Conservation (phyloP, 1,284 basidiomycete genomes). For the Violaceomyces palustris region DNA sequence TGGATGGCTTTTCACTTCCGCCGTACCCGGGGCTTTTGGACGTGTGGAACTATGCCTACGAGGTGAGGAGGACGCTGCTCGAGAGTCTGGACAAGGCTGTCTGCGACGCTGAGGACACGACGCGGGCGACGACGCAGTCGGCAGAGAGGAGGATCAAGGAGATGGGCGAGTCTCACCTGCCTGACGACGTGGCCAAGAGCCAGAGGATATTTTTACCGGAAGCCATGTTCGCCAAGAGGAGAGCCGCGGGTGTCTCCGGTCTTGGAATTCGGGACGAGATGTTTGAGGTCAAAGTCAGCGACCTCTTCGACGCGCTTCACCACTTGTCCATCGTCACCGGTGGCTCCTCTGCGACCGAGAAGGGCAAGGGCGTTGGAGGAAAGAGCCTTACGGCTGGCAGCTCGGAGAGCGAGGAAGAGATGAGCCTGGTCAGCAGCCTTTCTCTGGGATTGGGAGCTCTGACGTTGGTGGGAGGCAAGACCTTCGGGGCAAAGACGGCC, state of each 20-base stretch:
- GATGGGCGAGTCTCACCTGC: constrained; percentile 74
- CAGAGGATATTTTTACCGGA: constrained; percentile 82
- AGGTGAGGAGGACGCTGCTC: constrained; percentile 75
- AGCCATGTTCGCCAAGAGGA: constrained; percentile 78
- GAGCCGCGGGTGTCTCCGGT: constrained; percentile 52
- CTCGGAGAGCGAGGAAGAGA: constrained; percentile 58
- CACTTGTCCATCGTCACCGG: constrained; percentile 38
- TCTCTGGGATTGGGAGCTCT: constrained; percentile 63
- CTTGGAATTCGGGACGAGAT: constrained; percentile 40
- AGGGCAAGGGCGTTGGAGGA: constrained; percentile 31
- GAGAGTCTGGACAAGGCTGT: constrained; percentile 78
- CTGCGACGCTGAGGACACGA: constrained; percentile 75
- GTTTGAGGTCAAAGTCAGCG: constrained; percentile 58
- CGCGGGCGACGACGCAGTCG: constrained; percentile 65
- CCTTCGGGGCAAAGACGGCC: constrained; percentile 60
- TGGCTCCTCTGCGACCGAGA: background rate
- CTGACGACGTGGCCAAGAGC: constrained; percentile 53
- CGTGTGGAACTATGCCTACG: constrained; percentile 81
- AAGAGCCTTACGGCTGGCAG: constrained; percentile 40
- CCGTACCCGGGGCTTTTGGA: constrained; percentile 79
- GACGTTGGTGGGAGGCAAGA: constrained; percentile 77
- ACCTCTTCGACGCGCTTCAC: constrained; percentile 83
- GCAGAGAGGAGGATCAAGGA: constrained; percentile 67
- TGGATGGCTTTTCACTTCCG: constrained; percentile 56
- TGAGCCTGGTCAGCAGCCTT: constrained; percentile 26